Conservation (phyloP, 192 early-diverging fungal species). For the Coemansia sp. region DNA sequence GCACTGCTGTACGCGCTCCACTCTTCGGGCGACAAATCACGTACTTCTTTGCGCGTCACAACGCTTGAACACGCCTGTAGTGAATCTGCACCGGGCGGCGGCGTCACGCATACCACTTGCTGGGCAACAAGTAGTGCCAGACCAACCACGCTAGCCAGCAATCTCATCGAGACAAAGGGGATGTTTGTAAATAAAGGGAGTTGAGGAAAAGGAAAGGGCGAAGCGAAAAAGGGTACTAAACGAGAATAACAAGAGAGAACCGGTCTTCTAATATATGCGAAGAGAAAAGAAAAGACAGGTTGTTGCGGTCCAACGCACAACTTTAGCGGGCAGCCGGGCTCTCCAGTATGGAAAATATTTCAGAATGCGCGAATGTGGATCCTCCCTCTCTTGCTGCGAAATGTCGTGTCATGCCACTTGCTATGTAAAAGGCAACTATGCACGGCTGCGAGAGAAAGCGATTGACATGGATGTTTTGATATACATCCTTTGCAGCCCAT, state of each 20-base stretch:
- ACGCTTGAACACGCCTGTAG: constrained; percentile 21
- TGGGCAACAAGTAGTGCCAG: constrained; percentile 18
- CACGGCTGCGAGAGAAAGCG: neutral
- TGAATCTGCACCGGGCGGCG: constrained; percentile 32
- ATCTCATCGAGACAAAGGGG: constrained; percentile 30
- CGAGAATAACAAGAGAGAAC: neutral
- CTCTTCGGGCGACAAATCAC: constrained; percentile 37
- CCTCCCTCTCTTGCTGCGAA: neutral
- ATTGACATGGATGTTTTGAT: neutral
- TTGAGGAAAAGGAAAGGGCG: neutral
- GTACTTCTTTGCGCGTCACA: constrained; percentile 52
- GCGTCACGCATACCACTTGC: constrained; percentile 13
- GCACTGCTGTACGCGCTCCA: constrained; percentile 42
- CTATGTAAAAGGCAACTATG: too few relatives aligned
- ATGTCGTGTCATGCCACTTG: constrained; percentile 2
- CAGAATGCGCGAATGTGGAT: neutral
- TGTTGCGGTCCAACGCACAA: neutral
- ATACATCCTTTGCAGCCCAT: neutral
- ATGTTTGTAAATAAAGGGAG: constrained; percentile 4
- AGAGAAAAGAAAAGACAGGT: neutral
- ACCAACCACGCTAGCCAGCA: constrained; percentile 25
- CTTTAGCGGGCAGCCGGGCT: neutral
- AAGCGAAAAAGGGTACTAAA: neutral
- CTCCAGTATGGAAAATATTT: neutral
- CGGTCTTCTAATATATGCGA: neutral